phyloP scores from a whole-genome alignment of 345 rosid genomes.

The Lepidium aucheri region DNA sequence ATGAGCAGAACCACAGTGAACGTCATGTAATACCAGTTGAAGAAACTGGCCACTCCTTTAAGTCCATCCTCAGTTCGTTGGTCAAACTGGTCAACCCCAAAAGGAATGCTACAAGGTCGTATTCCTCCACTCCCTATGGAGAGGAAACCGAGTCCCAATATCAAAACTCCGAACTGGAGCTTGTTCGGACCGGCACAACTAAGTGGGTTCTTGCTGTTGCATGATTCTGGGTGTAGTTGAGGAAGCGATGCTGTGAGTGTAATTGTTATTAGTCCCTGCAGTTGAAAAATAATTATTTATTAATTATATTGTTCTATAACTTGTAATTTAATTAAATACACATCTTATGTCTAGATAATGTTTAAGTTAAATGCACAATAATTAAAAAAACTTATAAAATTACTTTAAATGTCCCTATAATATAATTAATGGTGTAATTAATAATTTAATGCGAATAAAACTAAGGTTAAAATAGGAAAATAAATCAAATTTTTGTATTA shows the following conservation, averaged over 20 bases:
- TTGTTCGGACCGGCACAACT: conserved; percentile 35
- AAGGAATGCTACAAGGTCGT: conserved; percentile 77
- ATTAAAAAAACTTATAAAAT: too few relatives aligned
- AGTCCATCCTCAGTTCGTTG: conserved; percentile 46
- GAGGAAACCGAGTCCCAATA: conserved; percentile 39
- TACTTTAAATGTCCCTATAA: too few relatives aligned
- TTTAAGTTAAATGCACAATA: too few relatives aligned
- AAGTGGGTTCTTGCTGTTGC: conserved; percentile 24
- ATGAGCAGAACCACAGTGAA: conserved; percentile 54
- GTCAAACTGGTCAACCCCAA: conserved; percentile 82
- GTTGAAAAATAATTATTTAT: neutral
- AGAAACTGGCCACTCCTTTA: conserved; percentile 60
- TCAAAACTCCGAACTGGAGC: conserved; percentile 41
- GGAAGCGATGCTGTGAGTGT: conserved; percentile 73
- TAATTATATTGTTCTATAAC: neutral
- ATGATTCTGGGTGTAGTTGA: conserved; percentile 53
- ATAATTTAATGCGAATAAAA: too few relatives aligned
- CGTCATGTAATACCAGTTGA: conserved; percentile 64
- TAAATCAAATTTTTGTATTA: too few relatives aligned
- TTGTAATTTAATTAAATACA: neutral
- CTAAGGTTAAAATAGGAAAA: too few relatives aligned
- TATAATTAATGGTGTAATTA: too few relatives aligned
- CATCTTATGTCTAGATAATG: too few relatives aligned
- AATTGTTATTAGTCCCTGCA: conserved; percentile 62
- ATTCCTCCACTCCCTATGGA: conserved; percentile 75